Base-by-base conservation (phyloP, 305 asterid species). In the Fraxinus ornus region DNA sequence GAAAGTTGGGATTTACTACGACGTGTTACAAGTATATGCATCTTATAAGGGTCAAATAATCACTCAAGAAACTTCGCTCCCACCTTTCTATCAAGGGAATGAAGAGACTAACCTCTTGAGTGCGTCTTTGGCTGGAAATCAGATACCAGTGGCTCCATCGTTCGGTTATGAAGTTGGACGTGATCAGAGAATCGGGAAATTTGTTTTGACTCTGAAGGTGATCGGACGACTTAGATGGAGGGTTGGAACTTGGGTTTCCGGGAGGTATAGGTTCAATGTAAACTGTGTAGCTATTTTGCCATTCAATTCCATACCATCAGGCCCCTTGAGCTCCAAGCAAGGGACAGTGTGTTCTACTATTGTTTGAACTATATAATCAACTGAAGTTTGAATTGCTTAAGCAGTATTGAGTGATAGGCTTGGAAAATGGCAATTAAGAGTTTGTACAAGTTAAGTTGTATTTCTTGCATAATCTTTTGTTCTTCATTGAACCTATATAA, bases 31-130 rank as follows among this genome's bases (percentile, higher is more conserved):
- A 2, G 74, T 95, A 0, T 94, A 89, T 78, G 98, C 96, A 6
- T 93, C 98, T n/a, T 95, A 95, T 83, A 92, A 90, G 37, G 97
- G 93, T 68, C 96, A 95, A 62, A 91, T 82, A 49, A 93, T 95
- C 64, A 92, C 95, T 24, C 85, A 89, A 0, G 90, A 93, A 12
- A 84, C 93, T 21, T 64, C 89, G 8, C 60, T 95, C 49, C 87
- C 98, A 9, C 94, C 97, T 0, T 95, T 94, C 84, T 96, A 93
- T 78, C 87, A 89, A 81, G 91, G 78, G 13, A 89, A 82, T 41
- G 85, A 87, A 37, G 91, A 88, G 22, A 86, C 75, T 73, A 86
- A 88, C 71, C 81, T 90, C 13, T 49, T 90, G 2, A 83, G 90
- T 0, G 90, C 88, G 10, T 44, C 81, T 5, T 73, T 90, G 64